Evolutionary conservation across 768 basidiomycete genomes (phyloP).

Genomic region (Suillus luteus): DNA sequence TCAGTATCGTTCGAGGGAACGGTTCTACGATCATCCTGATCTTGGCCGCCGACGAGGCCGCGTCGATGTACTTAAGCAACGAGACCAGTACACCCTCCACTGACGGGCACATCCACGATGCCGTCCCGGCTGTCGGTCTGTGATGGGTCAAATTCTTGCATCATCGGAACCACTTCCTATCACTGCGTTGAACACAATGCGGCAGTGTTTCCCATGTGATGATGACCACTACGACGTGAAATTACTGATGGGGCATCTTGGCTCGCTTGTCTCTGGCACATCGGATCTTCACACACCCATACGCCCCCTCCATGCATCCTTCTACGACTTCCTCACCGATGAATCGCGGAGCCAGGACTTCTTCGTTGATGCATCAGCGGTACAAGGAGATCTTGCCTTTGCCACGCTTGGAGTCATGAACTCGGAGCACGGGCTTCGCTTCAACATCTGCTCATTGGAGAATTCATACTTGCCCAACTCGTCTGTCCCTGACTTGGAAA

Average conservation of each 20-base stretch:
- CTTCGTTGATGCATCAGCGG: background rate
- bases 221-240: constrained; percentile 27
- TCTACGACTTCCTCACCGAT: constrained; percentile 28
- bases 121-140: background rate
- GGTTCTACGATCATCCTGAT: too few species aligned
- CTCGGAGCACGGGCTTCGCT: background rate
- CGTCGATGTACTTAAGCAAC: too few species aligned
- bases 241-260: background rate
- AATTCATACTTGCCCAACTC: background rate
- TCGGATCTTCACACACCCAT: constrained; percentile 8
- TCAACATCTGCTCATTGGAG: background rate
- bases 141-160: constrained; percentile 10
- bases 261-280: constrained; percentile 12
- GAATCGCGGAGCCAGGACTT: constrained; percentile 15
- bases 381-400: too few species aligned
- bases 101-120: too few species aligned
- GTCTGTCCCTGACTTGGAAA: background rate
- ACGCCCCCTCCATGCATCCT: constrained; percentile 27
- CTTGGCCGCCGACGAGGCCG: too few species aligned
- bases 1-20: too few species aligned
- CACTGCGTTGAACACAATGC: background rate
- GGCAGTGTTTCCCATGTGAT: background rate
- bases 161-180: constrained; percentile 10
- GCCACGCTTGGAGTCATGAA: background rate
- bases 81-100: too few species aligned